Conservation (phyloP, 345 rosid species). For the Gossypium rotundifolium region DNA sequence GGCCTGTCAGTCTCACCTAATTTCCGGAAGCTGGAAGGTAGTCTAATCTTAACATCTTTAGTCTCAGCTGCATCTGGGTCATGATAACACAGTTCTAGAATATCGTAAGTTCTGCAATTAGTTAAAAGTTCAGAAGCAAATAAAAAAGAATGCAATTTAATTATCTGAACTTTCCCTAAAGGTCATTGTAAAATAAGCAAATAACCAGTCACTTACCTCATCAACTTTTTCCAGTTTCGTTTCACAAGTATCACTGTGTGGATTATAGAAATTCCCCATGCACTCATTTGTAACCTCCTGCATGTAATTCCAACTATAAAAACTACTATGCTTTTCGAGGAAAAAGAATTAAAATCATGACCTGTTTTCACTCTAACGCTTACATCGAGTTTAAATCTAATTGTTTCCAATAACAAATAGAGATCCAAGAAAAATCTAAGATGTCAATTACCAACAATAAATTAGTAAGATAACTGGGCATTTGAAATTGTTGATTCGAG, state of each 20-base stretch:
- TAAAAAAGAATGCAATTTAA: not conserved
- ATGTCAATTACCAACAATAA: too few relatives aligned
- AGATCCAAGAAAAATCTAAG: too few relatives aligned
- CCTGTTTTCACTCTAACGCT: too few relatives aligned
- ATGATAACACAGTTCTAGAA: conserved; percentile 77
- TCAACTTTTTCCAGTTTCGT: conserved; percentile 44
- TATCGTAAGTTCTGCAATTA: conserved; percentile 48
- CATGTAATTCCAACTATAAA: too few relatives aligned
- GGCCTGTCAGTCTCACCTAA: conserved; percentile 62
- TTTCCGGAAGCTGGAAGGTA: conserved; percentile 58
- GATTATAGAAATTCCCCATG: too few relatives aligned
- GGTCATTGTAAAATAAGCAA: conserved; percentile 8
- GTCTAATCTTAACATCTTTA: conserved; percentile 23
- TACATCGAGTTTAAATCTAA: too few relatives aligned
- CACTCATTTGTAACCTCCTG: too few relatives aligned
- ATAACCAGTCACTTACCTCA: conserved; percentile 25
- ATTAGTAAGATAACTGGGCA: too few relatives aligned
- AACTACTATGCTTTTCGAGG: too few relatives aligned
- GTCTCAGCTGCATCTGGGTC: conserved; percentile 12
- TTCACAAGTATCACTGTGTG: conserved; percentile 9
- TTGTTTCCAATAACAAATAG: too few relatives aligned
- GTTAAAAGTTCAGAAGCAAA: conserved; percentile 6
- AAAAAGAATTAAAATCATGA: too few relatives aligned
- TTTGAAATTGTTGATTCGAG: too few relatives aligned
- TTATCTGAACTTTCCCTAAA: not conserved